Conservation (phyloP, 225 moss, liverwort and hornwort genomes). For the Climacium dendroides region DNA sequence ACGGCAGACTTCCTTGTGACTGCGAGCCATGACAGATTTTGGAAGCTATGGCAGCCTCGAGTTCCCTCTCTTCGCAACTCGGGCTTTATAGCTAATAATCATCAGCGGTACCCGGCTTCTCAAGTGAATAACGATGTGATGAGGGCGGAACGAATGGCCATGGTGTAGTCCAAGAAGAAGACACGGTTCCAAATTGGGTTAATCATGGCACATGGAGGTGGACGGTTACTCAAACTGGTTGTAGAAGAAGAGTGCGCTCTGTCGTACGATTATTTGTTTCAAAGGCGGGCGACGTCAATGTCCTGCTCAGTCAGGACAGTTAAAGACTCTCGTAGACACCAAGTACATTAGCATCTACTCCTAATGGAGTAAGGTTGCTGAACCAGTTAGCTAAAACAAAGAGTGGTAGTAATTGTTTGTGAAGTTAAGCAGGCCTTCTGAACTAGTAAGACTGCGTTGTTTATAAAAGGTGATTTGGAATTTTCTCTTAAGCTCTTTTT, state of each 20-base stretch:
- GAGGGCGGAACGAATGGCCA: conserved; percentile 38
- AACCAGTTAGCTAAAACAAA: not conserved
- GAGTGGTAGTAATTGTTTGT: conserved; percentile 4
- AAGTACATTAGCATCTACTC: not conserved
- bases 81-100: conserved; percentile 36
- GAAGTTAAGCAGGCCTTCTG: conserved; percentile 7
- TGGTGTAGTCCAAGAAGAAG: conserved; percentile 11
- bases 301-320: not conserved
- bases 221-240: not conserved
- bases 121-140: conserved; percentile 32
- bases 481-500: not conserved
- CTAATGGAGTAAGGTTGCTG: not conserved
- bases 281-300: not conserved
- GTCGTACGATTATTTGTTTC: not conserved
- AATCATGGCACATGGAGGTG: not conserved
- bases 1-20: conserved; percentile 95
- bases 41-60: conserved; percentile 97
- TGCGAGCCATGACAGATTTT: conserved; percentile 91
- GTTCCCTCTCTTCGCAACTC: conserved; percentile 56
- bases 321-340: conserved; percentile 2
- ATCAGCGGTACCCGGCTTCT: conserved; percentile 47
- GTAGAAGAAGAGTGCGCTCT: not conserved
- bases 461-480: conserved; percentile 4
- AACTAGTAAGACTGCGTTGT: conserved; percentile 27
- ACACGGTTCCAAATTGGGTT: not conserved